A percentile compares a stretch with the other conserved stretches of the same genome.
Evolutionary conservation across 2,329 filamentous ascomycete genomes (phyloP).

Genomic region (Coniochaeta pulveracea): DNA sequence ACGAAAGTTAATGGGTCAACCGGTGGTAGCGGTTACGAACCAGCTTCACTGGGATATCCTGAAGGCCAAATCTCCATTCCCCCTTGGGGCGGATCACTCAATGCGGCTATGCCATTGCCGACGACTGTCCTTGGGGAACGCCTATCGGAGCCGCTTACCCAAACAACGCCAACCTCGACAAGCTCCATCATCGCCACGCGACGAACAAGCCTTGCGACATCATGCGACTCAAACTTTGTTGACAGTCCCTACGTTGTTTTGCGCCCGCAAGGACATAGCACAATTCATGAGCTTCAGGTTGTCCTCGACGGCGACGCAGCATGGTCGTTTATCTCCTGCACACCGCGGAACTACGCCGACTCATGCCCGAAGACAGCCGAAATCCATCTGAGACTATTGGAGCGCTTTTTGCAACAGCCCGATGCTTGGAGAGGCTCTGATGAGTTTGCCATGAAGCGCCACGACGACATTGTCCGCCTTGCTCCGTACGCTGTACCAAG

Average conservation of each 20-base stretch:
- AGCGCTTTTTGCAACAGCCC: constrained; percentile 35
- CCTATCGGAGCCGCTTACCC: constrained; percentile 17
- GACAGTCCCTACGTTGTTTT: too few relatives aligned
- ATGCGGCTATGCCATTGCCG: background rate
- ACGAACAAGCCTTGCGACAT: background rate
- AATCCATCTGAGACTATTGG: constrained; percentile 37
- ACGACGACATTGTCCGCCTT: too few relatives aligned
- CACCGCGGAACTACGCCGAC: constrained; percentile 29
- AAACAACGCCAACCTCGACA: constrained; percentile 20
- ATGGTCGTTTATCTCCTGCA: constrained; percentile 41
- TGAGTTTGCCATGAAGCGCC: constrained; percentile 23
- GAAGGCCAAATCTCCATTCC: too few relatives aligned
- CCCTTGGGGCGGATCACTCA: too few relatives aligned
- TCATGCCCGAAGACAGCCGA: constrained; percentile 37
- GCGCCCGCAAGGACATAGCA: too few relatives aligned
- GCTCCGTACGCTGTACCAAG: constrained; percentile 22
- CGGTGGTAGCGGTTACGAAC: too few relatives aligned
- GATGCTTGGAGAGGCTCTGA: constrained; percentile 33
- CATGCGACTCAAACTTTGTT: background rate
- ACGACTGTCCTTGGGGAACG: background rate
- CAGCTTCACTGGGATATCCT: too few relatives aligned
- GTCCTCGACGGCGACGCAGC: constrained; percentile 35
- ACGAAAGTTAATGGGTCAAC: too few relatives aligned
- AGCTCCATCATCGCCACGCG: constrained; percentile 30
- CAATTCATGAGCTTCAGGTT: constrained; percentile 32